Base-by-base conservation (phyloP, 129 eudicot species). In the Helianthus tuberosus region DNA sequence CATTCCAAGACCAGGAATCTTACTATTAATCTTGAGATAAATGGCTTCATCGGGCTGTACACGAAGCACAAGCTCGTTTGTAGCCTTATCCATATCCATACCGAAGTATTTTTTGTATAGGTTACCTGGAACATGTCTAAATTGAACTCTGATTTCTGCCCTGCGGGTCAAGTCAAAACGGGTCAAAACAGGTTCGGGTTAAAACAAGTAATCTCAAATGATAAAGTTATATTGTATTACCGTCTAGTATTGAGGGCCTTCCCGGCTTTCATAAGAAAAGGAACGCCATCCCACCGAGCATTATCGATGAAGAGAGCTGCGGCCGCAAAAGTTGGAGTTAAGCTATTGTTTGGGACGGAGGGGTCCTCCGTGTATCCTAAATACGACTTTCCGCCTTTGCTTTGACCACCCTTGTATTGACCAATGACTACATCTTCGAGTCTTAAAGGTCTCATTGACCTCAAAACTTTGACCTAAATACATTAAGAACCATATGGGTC, bases 271-370 rank as follows among this genome's bases (percentile, higher is more conserved):
- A 93, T 93, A 46, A 93, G 87, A 74, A 93, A 93, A 32, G 96
- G 98, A 69, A 93, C 96, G 10, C 98, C 98, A 69, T 93, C 98
- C 98, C 98, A 89, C 32, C 98, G 90, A 23, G 98, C 98, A 75
- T 93, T 93, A 73, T 89, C 80, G 1, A 93, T 93, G 77, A 93
- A 93, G 64, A 93, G 85, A 25, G 96, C 98, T 9, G 96, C 96
- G 1, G 98, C 98, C 53, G 98, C 96, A 84, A 93, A 93, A 11
- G 98, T 93, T 46, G 98, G 98, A 79, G 98, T 93, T 14, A 88
- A 25, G 48, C 98, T 93, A 75, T 81, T 48, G 44, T 80, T 82
- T 11, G 96, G 96, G 64, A 93, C 97, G 8, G 96, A 88, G 2
- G 98, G 96, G 66, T 93, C 98, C 47, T 93, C 98, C 39, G 89